Evolutionary conservation across 2,329 filamentous ascomycete genomes (phyloP), one percentile per base, ranked within the genome.

Genomic region (Alternaria alternata): DNA sequence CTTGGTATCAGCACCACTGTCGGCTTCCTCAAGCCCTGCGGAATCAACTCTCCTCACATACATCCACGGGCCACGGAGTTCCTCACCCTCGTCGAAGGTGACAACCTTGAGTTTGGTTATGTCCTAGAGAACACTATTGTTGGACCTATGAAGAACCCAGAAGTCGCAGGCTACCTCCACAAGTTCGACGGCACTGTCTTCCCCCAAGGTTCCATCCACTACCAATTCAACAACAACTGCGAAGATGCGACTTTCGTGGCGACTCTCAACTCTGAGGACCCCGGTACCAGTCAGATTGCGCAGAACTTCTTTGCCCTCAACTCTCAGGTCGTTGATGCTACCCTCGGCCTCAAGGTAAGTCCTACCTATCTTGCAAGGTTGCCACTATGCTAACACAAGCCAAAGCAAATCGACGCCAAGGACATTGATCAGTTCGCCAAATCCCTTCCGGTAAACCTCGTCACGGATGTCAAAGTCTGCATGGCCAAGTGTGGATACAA

Each of bases 381-480:
- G 22, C 22, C 22, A 24, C 22, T 24, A 24, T 24, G 22, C 46
- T 49, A 26, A 49, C 32, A 8, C 22, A 22, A 12, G 9, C 28
- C 9, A 22, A 9, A 49, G 46, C 46, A 49, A 49, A 49, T 49
- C 46, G 67, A 77, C 38, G 76, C 75, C 2, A 65, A 67, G 60
- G 74, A 80, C 57, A 75, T 81, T 20, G 73, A 78, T 60, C 48
- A 68, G 34, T 80, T 81, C 63, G 52, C 75, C 34, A 71, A 71
- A 54, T 38, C 38, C 7, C 78, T 81, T 41, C 86, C 86, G 16
- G 69, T 70, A 9, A 85, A 82, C 58, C 79, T 87, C 43, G 84
- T 85, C 4, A 71, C 81, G 22, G 85, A 84, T 51, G 81, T 88
- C 12, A 82, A 87, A 61, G 68, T 79, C 62, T 89, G 86, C 73